These are phyloP conservation scores for Dipodascopsis uninucleata DNA, from an alignment of 805 yeast genomes.

Conservation along the genomic window DNA sequence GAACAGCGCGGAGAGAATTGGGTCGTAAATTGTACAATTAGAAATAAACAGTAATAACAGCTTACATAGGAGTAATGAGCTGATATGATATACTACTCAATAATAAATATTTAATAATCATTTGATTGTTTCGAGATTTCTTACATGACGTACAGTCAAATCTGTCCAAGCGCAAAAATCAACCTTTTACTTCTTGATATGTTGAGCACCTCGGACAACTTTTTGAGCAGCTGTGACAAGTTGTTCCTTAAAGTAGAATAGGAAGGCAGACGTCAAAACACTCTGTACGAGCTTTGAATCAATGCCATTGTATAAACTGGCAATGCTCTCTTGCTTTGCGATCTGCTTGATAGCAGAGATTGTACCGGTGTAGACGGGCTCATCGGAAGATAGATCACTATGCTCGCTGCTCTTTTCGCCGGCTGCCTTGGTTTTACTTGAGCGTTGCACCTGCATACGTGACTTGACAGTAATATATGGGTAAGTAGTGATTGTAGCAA, in stretches of 20 bases:
- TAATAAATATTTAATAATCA: too few relatives aligned
- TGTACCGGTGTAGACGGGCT: conserved; percentile 23
- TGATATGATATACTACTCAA: too few relatives aligned
- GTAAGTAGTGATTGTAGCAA: conserved; percentile 85
- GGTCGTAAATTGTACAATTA: too few relatives aligned
- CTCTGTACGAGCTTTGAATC: conserved; percentile 76
- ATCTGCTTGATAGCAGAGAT: conserved; percentile 50
- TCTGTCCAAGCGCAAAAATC: too few relatives aligned
- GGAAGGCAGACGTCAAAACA: conserved; percentile 81
- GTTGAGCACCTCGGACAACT: conserved; percentile 3
- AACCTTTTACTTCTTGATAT: neutral
- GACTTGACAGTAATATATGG: conserved; percentile 89
- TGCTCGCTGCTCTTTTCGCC: conserved; percentile 40
- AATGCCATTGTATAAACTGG: conserved; percentile 78
- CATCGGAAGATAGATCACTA: conserved; percentile 18
- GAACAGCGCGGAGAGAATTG: too few relatives aligned
- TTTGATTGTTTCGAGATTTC: too few relatives aligned
- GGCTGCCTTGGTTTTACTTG: conserved; percentile 36
- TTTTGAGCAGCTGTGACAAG: conserved; percentile 42
- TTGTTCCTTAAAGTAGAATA: conserved; percentile 88
- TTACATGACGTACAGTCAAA: too few relatives aligned
- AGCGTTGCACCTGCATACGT: conserved; percentile 60
- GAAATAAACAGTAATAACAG: too few relatives aligned
- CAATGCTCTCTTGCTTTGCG: conserved; percentile 64
- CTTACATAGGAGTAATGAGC: too few relatives aligned